These are phyloP conservation scores for Chytridiales sp. DNA, from an alignment of 371 early-diverging fungal genomes.

Conservation along the genomic window DNA sequence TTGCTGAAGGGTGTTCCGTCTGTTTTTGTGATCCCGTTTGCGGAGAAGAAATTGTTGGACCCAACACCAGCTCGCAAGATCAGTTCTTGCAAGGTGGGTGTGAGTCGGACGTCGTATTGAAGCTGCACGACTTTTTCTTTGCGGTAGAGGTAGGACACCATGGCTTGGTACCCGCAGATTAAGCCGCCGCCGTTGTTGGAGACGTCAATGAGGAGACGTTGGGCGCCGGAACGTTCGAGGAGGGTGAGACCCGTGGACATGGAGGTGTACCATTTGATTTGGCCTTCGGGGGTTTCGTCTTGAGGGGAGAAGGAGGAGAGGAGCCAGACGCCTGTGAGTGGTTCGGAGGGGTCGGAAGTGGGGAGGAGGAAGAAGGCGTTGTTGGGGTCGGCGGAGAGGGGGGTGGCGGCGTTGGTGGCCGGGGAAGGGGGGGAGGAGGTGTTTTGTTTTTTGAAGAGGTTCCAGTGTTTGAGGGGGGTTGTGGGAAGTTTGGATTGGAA, in stretches of 20 bases:
- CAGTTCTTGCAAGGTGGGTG: not conserved
- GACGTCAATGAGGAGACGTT: constrained; percentile 30
- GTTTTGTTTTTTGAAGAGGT: too few species aligned
- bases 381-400: constrained; percentile 3
- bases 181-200: constrained; percentile 36
- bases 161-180: constrained; percentile 13
- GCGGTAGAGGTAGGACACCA: constrained; percentile 14
- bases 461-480: too few species aligned
- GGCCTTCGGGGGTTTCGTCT: constrained; percentile 1
- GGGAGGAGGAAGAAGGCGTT: constrained; percentile 4
- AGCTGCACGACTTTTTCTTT: not conserved
- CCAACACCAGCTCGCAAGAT: not conserved
- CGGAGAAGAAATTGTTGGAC: not conserved
- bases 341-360: too few species aligned
- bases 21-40: not conserved
- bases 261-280: not conserved
- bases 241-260: constrained; percentile 20
- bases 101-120: constrained; percentile 9
- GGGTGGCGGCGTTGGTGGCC: not conserved
- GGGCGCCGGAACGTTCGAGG: constrained; percentile 28
- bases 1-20: not conserved
- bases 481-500: too few species aligned
- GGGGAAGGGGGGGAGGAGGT: too few species aligned
- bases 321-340: constrained; percentile 16
- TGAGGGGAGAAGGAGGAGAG: constrained; percentile 11